These are phyloP conservation scores for Ophiostoma sp. DNA, from an alignment of 2,329 filamentous ascomycete genomes.

Conservation along the genomic window DNA sequence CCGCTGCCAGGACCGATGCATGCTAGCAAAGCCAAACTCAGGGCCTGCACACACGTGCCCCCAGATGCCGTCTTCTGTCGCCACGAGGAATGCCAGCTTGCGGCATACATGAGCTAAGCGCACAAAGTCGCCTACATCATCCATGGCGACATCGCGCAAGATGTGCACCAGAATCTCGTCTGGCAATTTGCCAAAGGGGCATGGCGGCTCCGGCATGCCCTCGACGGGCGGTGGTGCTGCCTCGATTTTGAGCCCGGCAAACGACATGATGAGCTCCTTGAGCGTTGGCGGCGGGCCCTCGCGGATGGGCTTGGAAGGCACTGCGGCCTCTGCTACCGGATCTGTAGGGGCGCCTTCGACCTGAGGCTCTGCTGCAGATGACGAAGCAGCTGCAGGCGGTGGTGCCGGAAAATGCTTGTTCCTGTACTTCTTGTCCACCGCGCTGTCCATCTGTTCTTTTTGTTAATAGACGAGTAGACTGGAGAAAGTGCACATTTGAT, in stretches of 20 bases:
- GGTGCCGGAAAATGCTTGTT: slow-evolving; percentile 80
- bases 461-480: background rate
- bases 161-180: slow-evolving; percentile 82
- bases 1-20: slow-evolving; percentile 74
- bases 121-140: slow-evolving; percentile 70
- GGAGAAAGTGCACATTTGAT: background rate
- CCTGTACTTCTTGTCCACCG: slow-evolving; percentile 80
- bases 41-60: slow-evolving; percentile 63
- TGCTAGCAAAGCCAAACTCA: slow-evolving; percentile 72
- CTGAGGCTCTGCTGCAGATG: slow-evolving; percentile 5
- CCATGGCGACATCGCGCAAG: slow-evolving; percentile 62
- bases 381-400: slow-evolving; percentile 32
- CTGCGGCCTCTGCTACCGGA: slow-evolving; percentile 31
- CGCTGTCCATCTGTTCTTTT: slow-evolving; percentile 64
- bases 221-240: slow-evolving; percentile 63
- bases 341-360: slow-evolving; percentile 23
- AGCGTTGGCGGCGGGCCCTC: slow-evolving; percentile 51
- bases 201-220: slow-evolving; percentile 66
- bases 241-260: slow-evolving; percentile 64
- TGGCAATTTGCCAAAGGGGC: slow-evolving; percentile 70
- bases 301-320: slow-evolving; percentile 52
- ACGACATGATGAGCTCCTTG: slow-evolving; percentile 68
- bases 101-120: slow-evolving; percentile 79
- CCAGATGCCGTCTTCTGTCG: slow-evolving; percentile 83
- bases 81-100: slow-evolving; percentile 75